These are phyloP conservation scores for Acer campestre DNA, from an alignment of 345 rosid species.

Conservation along the genomic window DNA sequence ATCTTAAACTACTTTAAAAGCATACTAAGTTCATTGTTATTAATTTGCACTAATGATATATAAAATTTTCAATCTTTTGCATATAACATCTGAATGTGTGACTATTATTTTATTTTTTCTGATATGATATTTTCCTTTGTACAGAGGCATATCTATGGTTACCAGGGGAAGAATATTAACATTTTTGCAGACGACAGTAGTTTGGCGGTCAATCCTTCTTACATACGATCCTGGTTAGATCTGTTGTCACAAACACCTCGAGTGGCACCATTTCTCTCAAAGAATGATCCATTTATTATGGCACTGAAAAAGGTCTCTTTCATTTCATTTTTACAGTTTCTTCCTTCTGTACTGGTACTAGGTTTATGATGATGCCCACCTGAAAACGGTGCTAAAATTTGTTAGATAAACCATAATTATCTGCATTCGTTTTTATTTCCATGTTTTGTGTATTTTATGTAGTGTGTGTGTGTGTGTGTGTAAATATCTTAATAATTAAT, in stretches of 20 bases:
- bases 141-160: constrained; percentile 89
- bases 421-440: constrained; percentile 4
- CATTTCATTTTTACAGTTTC: constrained; percentile 10
- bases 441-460: neutral
- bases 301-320: constrained; percentile 75
- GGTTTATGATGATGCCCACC: neutral
- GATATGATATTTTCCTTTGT: constrained; percentile 6
- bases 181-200: constrained; percentile 84
- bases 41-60: neutral
- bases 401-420: neutral
- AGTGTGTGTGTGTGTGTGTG: neutral
- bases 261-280: constrained; percentile 89
- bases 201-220: constrained; percentile 80
- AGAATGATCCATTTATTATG: constrained; percentile 80
- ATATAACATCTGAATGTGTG: neutral
- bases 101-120: neutral
- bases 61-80: neutral
- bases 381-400: constrained; percentile 12
- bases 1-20: neutral
- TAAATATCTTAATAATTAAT: neutral
- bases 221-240: constrained; percentile 80
- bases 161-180: constrained; percentile 71
- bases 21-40: neutral
- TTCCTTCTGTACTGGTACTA: neutral
- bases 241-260: constrained; percentile 89